These are phyloP conservation scores for Pichia deserticola DNA, from an alignment of 805 yeast genomes.

Conservation along the genomic window DNA sequence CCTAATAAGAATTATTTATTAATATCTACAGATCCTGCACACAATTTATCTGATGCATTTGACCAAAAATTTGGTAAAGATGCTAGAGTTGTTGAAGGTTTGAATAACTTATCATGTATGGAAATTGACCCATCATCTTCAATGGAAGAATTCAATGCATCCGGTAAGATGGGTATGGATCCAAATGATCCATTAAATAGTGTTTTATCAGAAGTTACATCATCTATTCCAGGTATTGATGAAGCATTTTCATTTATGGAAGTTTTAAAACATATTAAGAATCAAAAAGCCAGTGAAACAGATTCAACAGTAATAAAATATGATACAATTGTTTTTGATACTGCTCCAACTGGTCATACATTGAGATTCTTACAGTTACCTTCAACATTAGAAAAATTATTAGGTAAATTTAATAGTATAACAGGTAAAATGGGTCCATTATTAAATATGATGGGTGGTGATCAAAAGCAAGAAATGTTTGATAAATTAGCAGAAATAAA, in stretches of 20 bases:
- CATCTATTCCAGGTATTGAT: conserved; percentile 96
- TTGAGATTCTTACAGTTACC: conserved; percentile 92
- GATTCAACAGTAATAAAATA: conserved; percentile 39
- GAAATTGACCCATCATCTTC: conserved; percentile 97
- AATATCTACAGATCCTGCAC: conserved; percentile 98
- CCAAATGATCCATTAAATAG: conserved; percentile 58
- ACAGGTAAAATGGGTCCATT: conserved; percentile 87
- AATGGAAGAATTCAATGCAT: conserved; percentile 65
- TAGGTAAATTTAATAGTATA: conserved; percentile 80
- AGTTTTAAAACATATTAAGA: conserved; percentile 92
- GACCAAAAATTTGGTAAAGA: conserved; percentile 98
- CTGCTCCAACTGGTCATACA: conserved; percentile 99
- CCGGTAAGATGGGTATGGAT: conserved; percentile 33
- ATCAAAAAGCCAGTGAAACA: conserved; percentile 37
- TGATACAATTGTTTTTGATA: conserved; percentile 90
- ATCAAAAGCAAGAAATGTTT: conserved; percentile 61
- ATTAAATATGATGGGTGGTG: conserved; percentile 70
- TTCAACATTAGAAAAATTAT: conserved; percentile 77
- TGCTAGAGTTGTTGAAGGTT: conserved; percentile 88
- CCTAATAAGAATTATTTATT: conserved; percentile 75
- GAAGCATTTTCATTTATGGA: conserved; percentile 98
- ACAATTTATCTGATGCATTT: conserved; percentile 93
- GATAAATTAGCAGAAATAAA: conserved; percentile 75
- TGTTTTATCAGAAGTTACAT: conserved; percentile 85
- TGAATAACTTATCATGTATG: conserved; percentile 88